Base-by-base conservation (phyloP, 495 filamentous ascomycete genomes). In the Hyaloscypha bicolor region DNA sequence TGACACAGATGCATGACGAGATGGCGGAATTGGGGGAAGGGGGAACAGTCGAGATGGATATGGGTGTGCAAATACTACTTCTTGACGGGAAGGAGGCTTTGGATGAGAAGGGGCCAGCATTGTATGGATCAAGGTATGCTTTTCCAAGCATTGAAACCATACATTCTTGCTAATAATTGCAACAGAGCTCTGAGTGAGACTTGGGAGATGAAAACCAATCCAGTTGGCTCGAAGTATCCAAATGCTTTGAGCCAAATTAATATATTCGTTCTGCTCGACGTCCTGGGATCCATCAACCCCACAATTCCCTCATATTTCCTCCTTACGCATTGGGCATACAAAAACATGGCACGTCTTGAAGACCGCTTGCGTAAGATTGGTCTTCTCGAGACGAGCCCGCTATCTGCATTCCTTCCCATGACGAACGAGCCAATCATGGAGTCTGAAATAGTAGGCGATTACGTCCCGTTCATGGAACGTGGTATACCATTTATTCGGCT, bases 31-130 rank as follows among this genome's bases (percentile, higher is more conserved):
- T 76, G 0, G 77, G 74, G 25, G 69, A 78, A 52, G 74, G 70
- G 35, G 75, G 76, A 35, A 73, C 69, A 42, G 53, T 75, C 6
- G 72, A 76, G 31, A 76, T 77, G 64, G 80, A 81, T 63, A 85
- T 83, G 71, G 93, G 93, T 4, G 83, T 97, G 55, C 94, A 97
- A 80, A 86, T 97, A 21, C 68, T 97, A 42, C 85, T 97, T 60
- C 73, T 97, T 25, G 94, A 97, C 71, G 94, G 94, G 6, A 93
- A 97, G 78, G 94, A 97, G 79, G 92, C 94, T 5, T 97, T 95
- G 77, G 76, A 66, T 0, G 97, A 93, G 93, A 88, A 87, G 22
- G 85, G 82, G 33, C 83, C 81, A 1, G 94, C 88, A 5, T 77
- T 96, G 16, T 97, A 97, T 66, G 94, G 94, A 3, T 85, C 93